phyloP scores from a whole-genome alignment of 441 rosid genomes.

The Daphne laureola region DNA sequence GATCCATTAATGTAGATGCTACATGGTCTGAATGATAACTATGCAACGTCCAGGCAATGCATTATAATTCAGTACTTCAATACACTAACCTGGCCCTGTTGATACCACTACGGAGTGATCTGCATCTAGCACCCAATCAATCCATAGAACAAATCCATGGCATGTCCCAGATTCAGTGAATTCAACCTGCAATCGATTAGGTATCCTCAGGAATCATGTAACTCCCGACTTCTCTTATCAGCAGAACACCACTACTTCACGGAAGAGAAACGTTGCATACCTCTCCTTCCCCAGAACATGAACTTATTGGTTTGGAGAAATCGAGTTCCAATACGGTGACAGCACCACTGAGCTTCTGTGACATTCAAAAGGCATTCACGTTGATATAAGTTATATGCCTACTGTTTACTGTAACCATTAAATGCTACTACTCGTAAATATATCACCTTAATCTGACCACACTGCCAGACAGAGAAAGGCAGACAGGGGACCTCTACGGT shows the following conservation, averaged over 20 bases:
- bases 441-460: conserved; percentile 75
- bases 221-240: background rate
- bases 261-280: conserved; percentile 23
- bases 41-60: background rate
- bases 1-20: background rate
- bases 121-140: conserved; percentile 88
- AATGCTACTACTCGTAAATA: background rate
- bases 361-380: conserved; percentile 13
- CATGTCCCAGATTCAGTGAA: conserved; percentile 57
- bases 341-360: conserved; percentile 67
- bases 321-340: conserved; percentile 76
- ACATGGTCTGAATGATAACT: background rate
- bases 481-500: conserved; percentile 64
- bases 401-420: background rate
- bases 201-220: too few species aligned
- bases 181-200: conserved; percentile 34
- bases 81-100: conserved; percentile 61
- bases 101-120: conserved; percentile 44
- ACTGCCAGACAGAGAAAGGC: conserved; percentile 80
- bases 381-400: background rate
- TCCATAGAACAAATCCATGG: conserved; percentile 88
- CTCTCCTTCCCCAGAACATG: conserved; percentile 56
- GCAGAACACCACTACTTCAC: conserved; percentile 2
- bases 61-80: background rate
- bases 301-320: conserved; percentile 52